Base-by-base conservation (phyloP, 352 stramenopile species). In the Pilasporangium apinafurcum region DNA sequence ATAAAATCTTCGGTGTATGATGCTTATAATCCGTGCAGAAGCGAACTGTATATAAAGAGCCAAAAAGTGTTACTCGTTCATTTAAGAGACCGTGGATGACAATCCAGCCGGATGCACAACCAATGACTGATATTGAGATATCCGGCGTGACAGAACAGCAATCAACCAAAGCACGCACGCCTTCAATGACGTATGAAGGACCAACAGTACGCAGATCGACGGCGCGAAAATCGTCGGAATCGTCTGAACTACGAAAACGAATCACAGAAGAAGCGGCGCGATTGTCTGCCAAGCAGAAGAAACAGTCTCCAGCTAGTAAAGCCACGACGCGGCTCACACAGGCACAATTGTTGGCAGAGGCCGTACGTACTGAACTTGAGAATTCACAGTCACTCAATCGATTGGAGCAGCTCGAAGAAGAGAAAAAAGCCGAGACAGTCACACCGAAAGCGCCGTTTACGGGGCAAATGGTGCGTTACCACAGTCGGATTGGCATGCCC, bases 331-430 rank as follows among this genome's bases (percentile, higher is more conserved):
- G 56, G 7, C 56, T 91, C 40, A 87, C 77, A 13, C 81, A 92
- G 35, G 59, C 72, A 27, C 59, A 92, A 44, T 37, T 92, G 10
- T 36, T 92, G 16, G 58, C 59, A 2, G 81, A 92, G 53, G 81
- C 81, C 17, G 81, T 92, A 51, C 64, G 63, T 27, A 90, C 72
- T 0, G 81, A 92, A 36, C 68, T 92, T 31, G 71, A 87, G 32
- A 92, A 92, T 41, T 68, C 54, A 29, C 70, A 86, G 63, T 90
- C 77, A n/a, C 53, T 92, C 24, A 82, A 79, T 30, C 65, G 75
- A 29, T 31, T 92, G 28, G 81, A 92, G 52, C 77, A 80, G 46
- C 49, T 90, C 0, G 81, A 92, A 41, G 81, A 92, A 54, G 81
- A 92, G 59, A 89, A 88, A 58, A 83, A 83, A 16, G 61, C 58